Conservation (phyloP, 2,329 filamentous ascomycete species). For the Talaromyces albobiverticillius region DNA sequence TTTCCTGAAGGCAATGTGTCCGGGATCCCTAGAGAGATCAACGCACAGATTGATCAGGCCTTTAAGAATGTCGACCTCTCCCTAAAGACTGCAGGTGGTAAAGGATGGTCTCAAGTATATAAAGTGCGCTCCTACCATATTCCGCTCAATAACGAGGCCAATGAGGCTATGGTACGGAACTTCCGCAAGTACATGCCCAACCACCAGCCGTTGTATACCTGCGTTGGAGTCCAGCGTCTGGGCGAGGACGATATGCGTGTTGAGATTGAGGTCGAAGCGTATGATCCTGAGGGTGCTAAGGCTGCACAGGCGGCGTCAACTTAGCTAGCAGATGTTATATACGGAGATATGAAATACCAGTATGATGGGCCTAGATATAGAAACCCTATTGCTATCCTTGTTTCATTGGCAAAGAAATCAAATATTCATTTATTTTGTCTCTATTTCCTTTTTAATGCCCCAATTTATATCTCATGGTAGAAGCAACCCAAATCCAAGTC, state of each 20-base stretch:
- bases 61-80: constrained; percentile 57
- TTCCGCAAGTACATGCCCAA: constrained; percentile 52
- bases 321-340: too few species aligned
- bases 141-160: not conserved
- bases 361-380: too few species aligned
- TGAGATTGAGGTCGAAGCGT: constrained; percentile 57
- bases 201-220: constrained; percentile 55
- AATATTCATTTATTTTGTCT: not conserved
- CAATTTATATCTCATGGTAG: too few species aligned
- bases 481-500: too few species aligned
- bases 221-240: constrained; percentile 50
- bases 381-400: too few species aligned
- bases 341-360: too few species aligned
- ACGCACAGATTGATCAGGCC: constrained; percentile 50
- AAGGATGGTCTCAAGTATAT: not conserved
- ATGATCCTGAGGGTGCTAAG: constrained; percentile 27
- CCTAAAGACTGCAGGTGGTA: constrained; percentile 52
- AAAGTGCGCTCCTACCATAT: not conserved
- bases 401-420: too few species aligned
- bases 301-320: too few species aligned
- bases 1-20: constrained; percentile 15
- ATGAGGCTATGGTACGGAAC: constrained; percentile 47
- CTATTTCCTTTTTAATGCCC: too few species aligned
- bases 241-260: constrained; percentile 53
- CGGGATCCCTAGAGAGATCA: constrained; percentile 34